Evolutionary conservation across 768 basidiomycete species (phyloP).

Genomic region (Fibroporia radiculosa): DNA sequence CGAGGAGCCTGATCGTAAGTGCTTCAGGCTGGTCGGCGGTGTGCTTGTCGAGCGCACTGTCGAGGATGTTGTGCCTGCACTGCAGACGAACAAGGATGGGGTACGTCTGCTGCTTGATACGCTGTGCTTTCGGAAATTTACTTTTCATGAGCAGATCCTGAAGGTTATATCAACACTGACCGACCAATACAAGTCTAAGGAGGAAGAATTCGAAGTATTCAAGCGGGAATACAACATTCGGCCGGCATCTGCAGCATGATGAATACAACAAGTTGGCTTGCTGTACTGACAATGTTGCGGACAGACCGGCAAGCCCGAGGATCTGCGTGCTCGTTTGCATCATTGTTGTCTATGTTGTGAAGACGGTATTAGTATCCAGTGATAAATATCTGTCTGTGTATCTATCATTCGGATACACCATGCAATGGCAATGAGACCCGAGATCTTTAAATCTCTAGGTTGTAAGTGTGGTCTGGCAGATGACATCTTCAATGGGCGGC

Average conservation of each 20-base stretch:
- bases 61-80: constrained; percentile 83
- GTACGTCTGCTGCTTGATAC: constrained; percentile 35
- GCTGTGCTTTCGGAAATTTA: constrained; percentile 1
- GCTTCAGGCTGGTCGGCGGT: constrained; percentile 94
- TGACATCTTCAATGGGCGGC: too few relatives aligned
- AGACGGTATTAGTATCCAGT: too few relatives aligned
- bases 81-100: constrained; percentile 85
- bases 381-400: too few relatives aligned
- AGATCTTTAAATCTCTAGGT: too few relatives aligned
- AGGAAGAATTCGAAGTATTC: constrained; percentile 74
- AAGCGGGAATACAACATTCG: constrained; percentile 74
- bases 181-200: constrained; percentile 86
- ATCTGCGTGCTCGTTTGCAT: too few relatives aligned
- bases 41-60: constrained; percentile 95
- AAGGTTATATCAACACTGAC: constrained; percentile 71
- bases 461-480: too few relatives aligned
- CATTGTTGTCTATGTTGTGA: too few relatives aligned
- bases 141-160: constrained; percentile 55
- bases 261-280: too few relatives aligned
- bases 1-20: constrained; percentile 87
- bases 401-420: too few relatives aligned
- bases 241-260: constrained; percentile 25
- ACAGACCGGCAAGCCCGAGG: too few relatives aligned
- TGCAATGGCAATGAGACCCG: too few relatives aligned
- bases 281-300: too few relatives aligned